Base-by-base conservation (phyloP, 352 stramenopile genomes). In the Pythium phragmitis region DNA sequence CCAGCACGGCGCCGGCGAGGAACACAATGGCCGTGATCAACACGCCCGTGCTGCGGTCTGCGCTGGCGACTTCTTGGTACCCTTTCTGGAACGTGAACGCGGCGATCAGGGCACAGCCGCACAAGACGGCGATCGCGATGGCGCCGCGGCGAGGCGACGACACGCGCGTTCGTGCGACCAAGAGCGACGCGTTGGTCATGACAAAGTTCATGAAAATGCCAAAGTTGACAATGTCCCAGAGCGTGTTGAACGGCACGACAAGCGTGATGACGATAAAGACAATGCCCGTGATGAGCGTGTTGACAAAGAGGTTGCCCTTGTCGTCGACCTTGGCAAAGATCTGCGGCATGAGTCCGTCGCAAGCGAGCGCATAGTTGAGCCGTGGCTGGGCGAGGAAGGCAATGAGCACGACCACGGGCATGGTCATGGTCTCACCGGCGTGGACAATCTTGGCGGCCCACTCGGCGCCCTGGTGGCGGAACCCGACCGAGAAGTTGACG, bases 331-430 rank as follows among this genome's bases (percentile, higher is more conserved):
- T 87, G 51, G 81, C 75, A 76, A 98, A 98, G 54, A 97, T 85
- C 53, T 76, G 69, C 23, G 96, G 94, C 67, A 98, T 79, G 7
- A 99, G 77, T 9, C 95, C 95, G 67, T 98, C 96, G 43, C 87
- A 91, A 21, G 92, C 82, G 66, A 98, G 82, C 19, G 92, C 91
- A 72, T 94, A 98, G 70, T 97, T 96, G 41, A 98, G 73, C 51
- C 92, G 85, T 17, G 92, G 94, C 68, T 98, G 95, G 43, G 92
- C 92, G 13, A 98, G 70, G 63, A 98, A 93, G 46, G 81, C 91
- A 16, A 98, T 82, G 11, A 99, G 69, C 47, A 98, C 94, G 45
- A 98, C 95, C 23, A 98, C 69, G 1, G 95, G 95, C 69, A 98
- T 92, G 17, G 92, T 98, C 21, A 92, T 73, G 2, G 70, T 77